phyloP scores from a whole-genome alignment of 2,329 filamentous ascomycete species.

The Fusarium tjaetaba region DNA sequence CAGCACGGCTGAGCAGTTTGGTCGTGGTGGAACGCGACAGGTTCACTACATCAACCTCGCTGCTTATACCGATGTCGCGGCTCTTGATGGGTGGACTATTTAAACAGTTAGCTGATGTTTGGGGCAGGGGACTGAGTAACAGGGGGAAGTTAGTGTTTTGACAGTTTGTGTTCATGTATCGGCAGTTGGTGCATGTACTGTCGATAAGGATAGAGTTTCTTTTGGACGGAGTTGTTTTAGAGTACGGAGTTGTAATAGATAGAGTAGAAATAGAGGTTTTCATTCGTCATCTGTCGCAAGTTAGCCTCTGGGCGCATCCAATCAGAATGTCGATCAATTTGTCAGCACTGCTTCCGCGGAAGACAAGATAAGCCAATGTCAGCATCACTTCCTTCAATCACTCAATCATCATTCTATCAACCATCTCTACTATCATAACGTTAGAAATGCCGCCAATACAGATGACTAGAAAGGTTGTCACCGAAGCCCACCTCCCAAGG shows the following conservation, averaged over 20 bases:
- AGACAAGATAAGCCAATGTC: background rate
- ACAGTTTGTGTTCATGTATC: rapidly evolving
- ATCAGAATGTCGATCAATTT: background rate
- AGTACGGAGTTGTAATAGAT: background rate
- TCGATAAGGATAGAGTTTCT: too few relatives aligned
- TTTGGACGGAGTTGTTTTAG: rapidly evolving
- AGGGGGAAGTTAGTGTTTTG: too few relatives aligned
- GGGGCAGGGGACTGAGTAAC: too few relatives aligned
- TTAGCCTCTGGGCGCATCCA: rapidly evolving
- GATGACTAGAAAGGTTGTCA: background rate
- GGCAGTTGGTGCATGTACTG: rapidly evolving
- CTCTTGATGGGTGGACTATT: background rate
- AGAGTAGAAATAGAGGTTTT: rapidly evolving
- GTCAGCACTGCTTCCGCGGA: constrained; percentile 4
- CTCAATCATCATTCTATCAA: too few relatives aligned
- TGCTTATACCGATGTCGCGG: background rate
- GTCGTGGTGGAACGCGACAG: background rate
- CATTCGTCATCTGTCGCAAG: background rate
- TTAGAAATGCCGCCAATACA: background rate
- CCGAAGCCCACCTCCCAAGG: rapidly evolving
- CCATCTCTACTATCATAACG: too few relatives aligned
- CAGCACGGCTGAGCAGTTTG: background rate
- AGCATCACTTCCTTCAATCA: too few relatives aligned
- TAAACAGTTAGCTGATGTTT: background rate
- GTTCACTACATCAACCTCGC: background rate